Evolutionary conservation across 441 rosid genomes (phyloP), one percentile per base, ranked within the genome.

Genomic region (Erodium texanum): DNA sequence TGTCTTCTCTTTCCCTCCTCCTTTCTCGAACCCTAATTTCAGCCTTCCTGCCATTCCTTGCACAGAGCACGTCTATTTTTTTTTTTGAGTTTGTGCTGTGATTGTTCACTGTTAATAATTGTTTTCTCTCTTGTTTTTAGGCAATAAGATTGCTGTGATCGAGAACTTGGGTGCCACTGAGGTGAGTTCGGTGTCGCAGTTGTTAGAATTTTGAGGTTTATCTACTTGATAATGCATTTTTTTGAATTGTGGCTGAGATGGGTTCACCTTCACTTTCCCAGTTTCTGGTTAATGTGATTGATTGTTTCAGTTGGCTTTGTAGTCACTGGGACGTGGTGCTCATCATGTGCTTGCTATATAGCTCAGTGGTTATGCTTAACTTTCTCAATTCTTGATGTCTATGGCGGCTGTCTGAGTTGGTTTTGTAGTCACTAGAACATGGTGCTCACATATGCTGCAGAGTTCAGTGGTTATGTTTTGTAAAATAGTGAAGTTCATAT

Each of bases 101-200:
- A 14, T 48, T 67, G 23, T 69, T 54, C 62, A 23, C 45, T 34
- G 66, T 0, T 32, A 32, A 32, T 24, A 58, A 58, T 18, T 6
- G 58, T 14, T 59, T 66, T 34, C 7, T 66, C 19, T 24, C 43
- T 18, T 36, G 15, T 11, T 62, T 78, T 69, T 80, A 89, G 99
- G 92, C 65, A 88, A 92, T 78, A 94, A 94, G 82, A 92, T 92
- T 75, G 87, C 99, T 74, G 99, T 89, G 50, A 89, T 94, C 66
- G 99, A 89, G 74, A 94, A 92, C 80, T 69, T 94, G 87, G 99
- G 98, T 58, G 98, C 96, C 76, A 92, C 98, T 52, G 98, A 92
- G 97, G 98, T 92, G 71, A 41, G 76, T 75, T 43, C 62, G 1
- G 58, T 50, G 20, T 50, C 20, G 20, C 58, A 50, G 9, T 50